These are phyloP conservation scores for Podila verticillata DNA, from an alignment of 192 early-diverging fungal species.

Conservation along the genomic window DNA sequence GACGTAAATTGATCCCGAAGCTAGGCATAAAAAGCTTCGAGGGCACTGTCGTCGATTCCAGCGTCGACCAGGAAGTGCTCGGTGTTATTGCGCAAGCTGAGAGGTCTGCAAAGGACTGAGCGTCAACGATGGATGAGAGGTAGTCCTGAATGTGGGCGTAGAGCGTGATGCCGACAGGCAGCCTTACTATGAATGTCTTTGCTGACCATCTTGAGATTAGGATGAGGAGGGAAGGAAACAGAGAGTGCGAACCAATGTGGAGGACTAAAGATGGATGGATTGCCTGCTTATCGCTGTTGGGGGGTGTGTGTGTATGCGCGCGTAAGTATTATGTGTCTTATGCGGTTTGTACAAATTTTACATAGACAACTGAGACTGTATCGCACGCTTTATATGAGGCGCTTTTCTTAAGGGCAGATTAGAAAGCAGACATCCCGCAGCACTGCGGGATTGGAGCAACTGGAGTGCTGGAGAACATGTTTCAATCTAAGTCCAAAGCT, in stretches of 20 bases:
- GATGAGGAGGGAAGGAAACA: not conserved
- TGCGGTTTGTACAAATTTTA: not conserved
- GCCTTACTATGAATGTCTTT: slow-evolving; percentile 31
- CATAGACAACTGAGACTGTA: not conserved
- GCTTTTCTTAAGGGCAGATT: slow-evolving; percentile 9
- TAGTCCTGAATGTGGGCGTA: slow-evolving; percentile 45
- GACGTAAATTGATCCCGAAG: slow-evolving; percentile 7
- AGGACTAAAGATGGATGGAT: too few species aligned
- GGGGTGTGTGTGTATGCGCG: not conserved
- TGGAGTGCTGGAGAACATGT: not conserved
- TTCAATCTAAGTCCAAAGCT: too few species aligned
- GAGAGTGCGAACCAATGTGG: not conserved
- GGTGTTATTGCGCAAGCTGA: slow-evolving; percentile 67
- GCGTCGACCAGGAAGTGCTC: slow-evolving; percentile 72
- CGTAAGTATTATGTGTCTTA: not conserved
- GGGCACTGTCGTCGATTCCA: slow-evolving; percentile 57
- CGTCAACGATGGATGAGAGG: slow-evolving; percentile 36
- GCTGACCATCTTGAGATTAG: slow-evolving; percentile 10
- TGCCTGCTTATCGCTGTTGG: too few species aligned
- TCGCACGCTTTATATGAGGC: not conserved
- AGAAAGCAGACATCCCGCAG: slow-evolving; percentile 8
- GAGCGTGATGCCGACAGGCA: slow-evolving; percentile 30
- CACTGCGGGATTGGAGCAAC: not conserved
- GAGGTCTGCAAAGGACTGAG: slow-evolving; percentile 32
- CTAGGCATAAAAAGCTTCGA: slow-evolving; percentile 57